These are phyloP conservation scores for Trichosporon inkin DNA, from an alignment of 1,284 basidiomycete genomes.

Conservation along the genomic window DNA sequence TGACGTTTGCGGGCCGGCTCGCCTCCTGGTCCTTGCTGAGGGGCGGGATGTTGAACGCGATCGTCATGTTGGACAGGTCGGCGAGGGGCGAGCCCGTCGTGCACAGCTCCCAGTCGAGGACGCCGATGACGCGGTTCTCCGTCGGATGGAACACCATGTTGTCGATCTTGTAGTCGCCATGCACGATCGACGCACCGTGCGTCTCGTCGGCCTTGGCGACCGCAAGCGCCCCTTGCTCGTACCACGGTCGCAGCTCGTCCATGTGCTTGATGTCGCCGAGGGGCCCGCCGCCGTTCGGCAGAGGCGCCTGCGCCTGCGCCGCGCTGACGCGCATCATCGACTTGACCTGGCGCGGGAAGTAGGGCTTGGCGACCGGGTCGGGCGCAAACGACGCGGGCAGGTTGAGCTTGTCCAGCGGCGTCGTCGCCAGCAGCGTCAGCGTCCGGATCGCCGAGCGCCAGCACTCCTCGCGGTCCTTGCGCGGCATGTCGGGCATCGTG, in stretches of 20 bases:
- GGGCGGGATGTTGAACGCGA: slow-evolving; percentile 12
- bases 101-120: slow-evolving; percentile 94
- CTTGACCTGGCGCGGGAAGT: slow-evolving; percentile 89
- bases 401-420: slow-evolving; percentile 66
- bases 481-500: slow-evolving; percentile 63
- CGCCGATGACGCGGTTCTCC: slow-evolving; percentile 85
- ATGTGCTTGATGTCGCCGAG: slow-evolving; percentile 56
- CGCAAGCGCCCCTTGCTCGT: slow-evolving; percentile 58
- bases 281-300: slow-evolving; percentile 28
- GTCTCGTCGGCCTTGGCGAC: slow-evolving; percentile 67
- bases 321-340: slow-evolving; percentile 69
- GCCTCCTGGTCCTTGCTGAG: neutral
- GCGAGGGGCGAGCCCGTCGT: slow-evolving; percentile 85
- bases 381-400: slow-evolving; percentile 71
- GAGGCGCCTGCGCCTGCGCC: slow-evolving; percentile 67
- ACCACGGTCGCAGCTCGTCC: slow-evolving; percentile 68
- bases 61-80: slow-evolving; percentile 76
- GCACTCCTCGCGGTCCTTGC: slow-evolving; percentile 64
- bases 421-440: slow-evolving; percentile 67
- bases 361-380: slow-evolving; percentile 56
- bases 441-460: slow-evolving; percentile 72
- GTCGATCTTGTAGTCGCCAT: slow-evolving; percentile 96
- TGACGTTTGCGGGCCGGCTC: slow-evolving; percentile 9
- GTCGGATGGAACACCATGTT: slow-evolving; percentile 86
- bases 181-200: slow-evolving; percentile 64